phyloP scores from a whole-genome alignment of 768 basidiomycete species.

The Boletus huronensis region DNA sequence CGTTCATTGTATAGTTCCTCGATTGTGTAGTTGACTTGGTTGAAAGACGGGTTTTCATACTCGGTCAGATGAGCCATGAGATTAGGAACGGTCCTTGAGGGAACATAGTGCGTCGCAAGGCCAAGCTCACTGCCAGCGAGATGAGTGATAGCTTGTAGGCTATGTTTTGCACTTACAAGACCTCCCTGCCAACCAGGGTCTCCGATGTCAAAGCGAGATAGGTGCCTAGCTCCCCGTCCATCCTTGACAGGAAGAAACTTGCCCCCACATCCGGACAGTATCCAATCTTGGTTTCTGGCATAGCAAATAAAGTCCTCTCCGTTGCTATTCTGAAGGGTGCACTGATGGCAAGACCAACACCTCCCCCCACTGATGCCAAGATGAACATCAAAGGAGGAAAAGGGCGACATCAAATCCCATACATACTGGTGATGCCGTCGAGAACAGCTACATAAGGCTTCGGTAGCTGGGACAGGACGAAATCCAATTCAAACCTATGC shows the following conservation, averaged over 20 bases:
- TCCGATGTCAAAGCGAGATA: slow-evolving; percentile 87
- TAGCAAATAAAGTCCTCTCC: slow-evolving; percentile 85
- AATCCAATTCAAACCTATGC: slow-evolving; percentile 76
- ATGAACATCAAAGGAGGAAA: slow-evolving; percentile 3
- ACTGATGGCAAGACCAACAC: slow-evolving; percentile 80
- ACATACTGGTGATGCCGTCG: slow-evolving; percentile 87
- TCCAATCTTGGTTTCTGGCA: slow-evolving; percentile 96
- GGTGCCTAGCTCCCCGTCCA: slow-evolving; percentile 92
- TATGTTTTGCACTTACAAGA: slow-evolving; percentile 60
- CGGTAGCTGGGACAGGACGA: slow-evolving; percentile 58
- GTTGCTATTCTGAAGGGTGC: slow-evolving; percentile 93
- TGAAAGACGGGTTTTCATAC: slow-evolving; percentile 33
- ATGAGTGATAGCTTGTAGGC: slow-evolving; percentile 10
- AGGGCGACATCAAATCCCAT: slow-evolving; percentile 3
- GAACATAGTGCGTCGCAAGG: slow-evolving; percentile 90
- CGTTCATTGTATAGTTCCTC: slow-evolving; percentile 60
- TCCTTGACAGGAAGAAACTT: slow-evolving; percentile 79
- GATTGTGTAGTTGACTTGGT: slow-evolving; percentile 65
- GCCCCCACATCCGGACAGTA: slow-evolving; percentile 93
- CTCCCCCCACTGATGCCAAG: slow-evolving; percentile 79
- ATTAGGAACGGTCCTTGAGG: slow-evolving; percentile 67
- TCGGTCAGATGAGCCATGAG: slow-evolving; percentile 66
- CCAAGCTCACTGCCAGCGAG: slow-evolving; percentile 68
- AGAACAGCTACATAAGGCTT: slow-evolving; percentile 92
- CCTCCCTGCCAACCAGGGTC: slow-evolving; percentile 69